Percentiles rank a stretch among this genome's conserved stretches.
Conservation (phyloP, 2,329 filamentous ascomycete species). For the Hymenoscyphus repandus region DNA sequence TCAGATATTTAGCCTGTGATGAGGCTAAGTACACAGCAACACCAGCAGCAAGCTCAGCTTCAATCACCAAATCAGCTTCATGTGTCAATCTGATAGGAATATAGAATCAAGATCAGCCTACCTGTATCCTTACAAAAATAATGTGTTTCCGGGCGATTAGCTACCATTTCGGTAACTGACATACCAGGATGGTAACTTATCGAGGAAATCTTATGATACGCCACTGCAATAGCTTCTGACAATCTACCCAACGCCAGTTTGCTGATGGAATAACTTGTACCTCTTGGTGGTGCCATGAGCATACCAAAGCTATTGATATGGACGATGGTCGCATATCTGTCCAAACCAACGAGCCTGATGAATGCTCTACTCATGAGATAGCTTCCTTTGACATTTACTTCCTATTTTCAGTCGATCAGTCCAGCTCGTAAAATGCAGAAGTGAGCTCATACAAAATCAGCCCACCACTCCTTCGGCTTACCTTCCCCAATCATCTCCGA, state of each 20-base stretch:
- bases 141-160: constrained; percentile 20
- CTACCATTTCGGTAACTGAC: constrained; percentile 14
- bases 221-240: constrained; percentile 7
- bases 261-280: constrained; percentile 10
- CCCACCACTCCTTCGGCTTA: constrained; percentile 13
- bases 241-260: constrained; percentile 15
- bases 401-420: constrained; percentile 19
- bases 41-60: constrained; percentile 29
- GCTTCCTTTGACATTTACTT: constrained; percentile 32
- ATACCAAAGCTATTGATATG: constrained; percentile 8
- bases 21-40: constrained; percentile 25
- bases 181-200: constrained; percentile 15
- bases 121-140: no score
- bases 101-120: no score
- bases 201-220: constrained; percentile 14
- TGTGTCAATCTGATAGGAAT: no score
- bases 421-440: background rate
- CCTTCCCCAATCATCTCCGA: constrained; percentile 4
- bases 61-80: no score
- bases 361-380: constrained; percentile 32
- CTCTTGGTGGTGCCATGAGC: background rate
- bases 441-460: constrained; percentile 15
- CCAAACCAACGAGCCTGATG: constrained; percentile 21
- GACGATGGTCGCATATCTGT: constrained; percentile 13
- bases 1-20: constrained; percentile 27